Evolutionary conservation across 2,329 filamentous ascomycete species (phyloP).

Genomic region (Colletotrichum liriopes): DNA sequence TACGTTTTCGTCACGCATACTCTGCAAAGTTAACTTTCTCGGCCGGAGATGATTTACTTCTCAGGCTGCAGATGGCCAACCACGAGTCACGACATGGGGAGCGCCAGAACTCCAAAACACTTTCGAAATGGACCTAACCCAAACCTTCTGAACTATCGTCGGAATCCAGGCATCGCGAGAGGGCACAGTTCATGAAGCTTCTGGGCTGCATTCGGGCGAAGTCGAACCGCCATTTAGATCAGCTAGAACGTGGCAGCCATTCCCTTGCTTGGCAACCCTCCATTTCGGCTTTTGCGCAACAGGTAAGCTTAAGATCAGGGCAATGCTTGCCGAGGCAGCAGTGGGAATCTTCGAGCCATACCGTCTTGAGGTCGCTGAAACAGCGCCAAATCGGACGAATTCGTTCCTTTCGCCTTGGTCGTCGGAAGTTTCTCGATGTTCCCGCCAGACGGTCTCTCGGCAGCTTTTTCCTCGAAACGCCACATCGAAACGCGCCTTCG

Average conservation of each 20-base stretch:
- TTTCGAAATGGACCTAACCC: constrained; percentile 27
- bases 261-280: background rate
- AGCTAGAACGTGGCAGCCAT: constrained; percentile 12
- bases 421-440: constrained; percentile 17
- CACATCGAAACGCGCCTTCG: constrained; percentile 22
- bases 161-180: constrained; percentile 19
- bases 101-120: constrained; percentile 28
- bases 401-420: constrained; percentile 12
- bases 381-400: constrained; percentile 31
- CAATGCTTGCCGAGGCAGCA: constrained; percentile 21
- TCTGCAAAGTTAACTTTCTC: constrained; percentile 22
- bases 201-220: constrained; percentile 30
- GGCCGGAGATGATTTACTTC: constrained; percentile 14
- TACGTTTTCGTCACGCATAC: constrained; percentile 6
- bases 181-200: constrained; percentile 24
- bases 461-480: constrained; percentile 17
- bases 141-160: constrained; percentile 27
- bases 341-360: background rate
- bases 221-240: constrained; percentile 19
- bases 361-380: constrained; percentile 25
- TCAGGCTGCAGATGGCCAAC: constrained; percentile 11
- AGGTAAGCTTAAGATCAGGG: constrained; percentile 32
- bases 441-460: constrained; percentile 14
- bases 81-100: background rate
- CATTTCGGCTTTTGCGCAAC: background rate